Evolutionary conservation across 257 asterid genomes (phyloP).

Genomic region (Eustoma russellianum): DNA sequence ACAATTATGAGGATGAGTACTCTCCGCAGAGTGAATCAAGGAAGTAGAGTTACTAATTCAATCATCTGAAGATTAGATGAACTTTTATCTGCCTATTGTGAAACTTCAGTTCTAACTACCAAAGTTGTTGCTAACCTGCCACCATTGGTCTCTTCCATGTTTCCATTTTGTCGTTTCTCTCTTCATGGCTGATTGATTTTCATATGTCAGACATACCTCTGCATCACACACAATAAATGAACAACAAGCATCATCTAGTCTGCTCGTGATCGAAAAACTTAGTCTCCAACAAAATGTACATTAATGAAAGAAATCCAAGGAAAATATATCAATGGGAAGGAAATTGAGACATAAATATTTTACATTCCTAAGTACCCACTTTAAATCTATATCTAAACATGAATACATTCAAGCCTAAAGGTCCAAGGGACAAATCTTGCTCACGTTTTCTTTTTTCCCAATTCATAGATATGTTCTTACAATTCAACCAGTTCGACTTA

Average conservation of each 20-base stretch:
- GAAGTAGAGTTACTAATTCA: background rate
- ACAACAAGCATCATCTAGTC: conserved; percentile 5
- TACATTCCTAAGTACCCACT: too few species aligned
- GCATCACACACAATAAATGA: conserved; percentile 23
- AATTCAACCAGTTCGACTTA: too few species aligned
- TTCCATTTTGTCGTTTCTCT: conserved; percentile 76
- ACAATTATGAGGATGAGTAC: background rate
- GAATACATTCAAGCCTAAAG: too few species aligned
- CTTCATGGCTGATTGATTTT: conserved; percentile 65
- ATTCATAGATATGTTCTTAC: too few species aligned
- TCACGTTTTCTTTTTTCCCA: too few species aligned
- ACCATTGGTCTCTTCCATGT: conserved; percentile 84
- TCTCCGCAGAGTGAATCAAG: background rate
- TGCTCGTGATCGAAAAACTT: background rate
- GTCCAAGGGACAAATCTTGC: too few species aligned
- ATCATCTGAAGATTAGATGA: conserved; percentile 1
- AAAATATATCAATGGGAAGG: too few species aligned
- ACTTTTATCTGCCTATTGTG: background rate
- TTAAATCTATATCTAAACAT: too few species aligned
- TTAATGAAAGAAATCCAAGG: background rate
- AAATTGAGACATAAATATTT: too few species aligned
- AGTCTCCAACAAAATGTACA: conserved; percentile 3
- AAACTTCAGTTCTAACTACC: background rate
- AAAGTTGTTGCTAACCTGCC: conserved; percentile 60
- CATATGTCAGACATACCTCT: conserved; percentile 85